Conservation (phyloP, 495 filamentous ascomycete genomes). For the Xylaria telfairii region DNA sequence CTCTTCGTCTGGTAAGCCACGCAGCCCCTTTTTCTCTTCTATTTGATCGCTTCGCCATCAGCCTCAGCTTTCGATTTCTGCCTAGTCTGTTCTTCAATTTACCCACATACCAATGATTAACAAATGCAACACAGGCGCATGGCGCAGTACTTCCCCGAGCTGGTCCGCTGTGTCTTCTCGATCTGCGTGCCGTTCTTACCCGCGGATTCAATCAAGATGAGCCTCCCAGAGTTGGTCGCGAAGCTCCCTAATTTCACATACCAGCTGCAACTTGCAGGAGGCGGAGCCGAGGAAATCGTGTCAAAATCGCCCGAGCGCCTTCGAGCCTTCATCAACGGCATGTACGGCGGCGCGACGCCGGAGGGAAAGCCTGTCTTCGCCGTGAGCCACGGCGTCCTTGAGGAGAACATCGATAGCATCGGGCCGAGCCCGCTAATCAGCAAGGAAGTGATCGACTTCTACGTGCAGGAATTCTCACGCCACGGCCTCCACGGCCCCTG, state of each 20-base stretch:
- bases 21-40: neutral
- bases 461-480: conserved; percentile 70
- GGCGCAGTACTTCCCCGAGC: conserved; percentile 71
- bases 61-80: neutral
- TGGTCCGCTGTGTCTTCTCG: conserved; percentile 74
- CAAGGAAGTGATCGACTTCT: conserved; percentile 77
- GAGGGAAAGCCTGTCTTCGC: conserved; percentile 61
- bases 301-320: conserved; percentile 61
- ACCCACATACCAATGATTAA: neutral
- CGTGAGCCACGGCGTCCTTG: conserved; percentile 59
- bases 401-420: conserved; percentile 57
- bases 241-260: conserved; percentile 78
- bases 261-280: conserved; percentile 76
- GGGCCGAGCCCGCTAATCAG: conserved; percentile 61
- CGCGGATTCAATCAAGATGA: conserved; percentile 54
- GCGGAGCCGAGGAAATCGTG: conserved; percentile 67
- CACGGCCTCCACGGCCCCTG: conserved; percentile 74
- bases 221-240: conserved; percentile 61
- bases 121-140: conserved; percentile 49
- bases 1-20: conserved; percentile 51
- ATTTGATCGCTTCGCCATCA: conserved; percentile 1
- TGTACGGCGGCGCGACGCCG: conserved; percentile 69
- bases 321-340: conserved; percentile 67
- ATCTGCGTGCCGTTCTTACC: conserved; percentile 77
- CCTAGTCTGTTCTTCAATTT: conserved; percentile 36